Evolutionary conservation across 2,329 filamentous ascomycete species (phyloP).

Genomic region (Trichoderma sp.): DNA sequence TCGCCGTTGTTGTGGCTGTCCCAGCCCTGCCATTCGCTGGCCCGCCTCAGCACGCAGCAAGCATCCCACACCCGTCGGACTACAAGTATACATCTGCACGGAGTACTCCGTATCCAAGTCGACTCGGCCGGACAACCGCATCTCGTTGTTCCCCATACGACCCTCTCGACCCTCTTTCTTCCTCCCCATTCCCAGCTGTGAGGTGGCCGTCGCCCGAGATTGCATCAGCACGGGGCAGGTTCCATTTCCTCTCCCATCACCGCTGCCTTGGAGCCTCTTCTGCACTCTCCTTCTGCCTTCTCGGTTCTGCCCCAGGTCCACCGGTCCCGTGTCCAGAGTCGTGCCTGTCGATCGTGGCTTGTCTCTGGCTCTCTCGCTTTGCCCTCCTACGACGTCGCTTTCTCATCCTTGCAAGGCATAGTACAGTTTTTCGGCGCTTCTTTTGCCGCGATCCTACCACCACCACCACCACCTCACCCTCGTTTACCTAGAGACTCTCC

Average conservation of each 20-base stretch:
- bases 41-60: not conserved
- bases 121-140: conserved; percentile 9
- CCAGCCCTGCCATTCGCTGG: conserved; percentile 20
- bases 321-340: conserved; percentile 13
- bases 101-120: conserved; percentile 9
- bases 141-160: conserved; percentile 18
- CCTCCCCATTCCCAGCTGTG: conserved; percentile 18
- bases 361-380: conserved; percentile 3
- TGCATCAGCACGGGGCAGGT: conserved; percentile 26
- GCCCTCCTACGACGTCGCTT: conserved; percentile 19
- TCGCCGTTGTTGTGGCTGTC: conserved; percentile 17
- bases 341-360: conserved; percentile 27
- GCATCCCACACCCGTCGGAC: conserved; percentile 2
- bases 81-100: conserved; percentile 1
- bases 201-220: conserved; percentile 25
- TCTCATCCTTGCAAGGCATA: conserved; percentile 20
- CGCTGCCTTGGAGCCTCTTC: not conserved
- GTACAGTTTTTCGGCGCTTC: conserved; percentile 21
- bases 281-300: not conserved
- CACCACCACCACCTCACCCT: conserved; percentile 12
- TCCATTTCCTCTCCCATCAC: conserved; percentile 22
- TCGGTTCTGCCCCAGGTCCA: conserved; percentile 15
- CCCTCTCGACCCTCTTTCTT: conserved; percentile 13
- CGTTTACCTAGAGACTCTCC: conserved; percentile 3
- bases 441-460: conserved; percentile 11